Evolutionary conservation across 2,329 filamentous ascomycete species (phyloP).

Genomic region (Hymenoscyphus salicellus): DNA sequence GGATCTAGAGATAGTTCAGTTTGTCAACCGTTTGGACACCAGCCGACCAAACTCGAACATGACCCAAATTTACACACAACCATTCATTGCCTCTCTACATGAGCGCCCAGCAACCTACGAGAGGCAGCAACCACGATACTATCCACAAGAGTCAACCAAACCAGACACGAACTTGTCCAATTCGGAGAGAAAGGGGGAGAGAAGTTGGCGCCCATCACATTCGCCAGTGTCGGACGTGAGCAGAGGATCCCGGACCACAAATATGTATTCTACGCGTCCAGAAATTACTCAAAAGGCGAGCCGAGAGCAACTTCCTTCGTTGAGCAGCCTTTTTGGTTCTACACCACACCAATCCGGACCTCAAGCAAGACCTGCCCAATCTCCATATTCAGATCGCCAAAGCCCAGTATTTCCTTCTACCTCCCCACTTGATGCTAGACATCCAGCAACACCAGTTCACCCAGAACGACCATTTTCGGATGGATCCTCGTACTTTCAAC

Average conservation of each 20-base stretch:
- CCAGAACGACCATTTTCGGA: conserved; percentile 27
- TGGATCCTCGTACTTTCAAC: conserved; percentile 28
- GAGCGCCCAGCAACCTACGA: conserved; percentile 22
- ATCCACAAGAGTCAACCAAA: conserved; percentile 17
- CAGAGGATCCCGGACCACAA: conserved; percentile 18
- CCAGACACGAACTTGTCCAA: conserved; percentile 12
- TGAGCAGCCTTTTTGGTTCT: conserved; percentile 36
- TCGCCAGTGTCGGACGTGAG: conserved; percentile 28
- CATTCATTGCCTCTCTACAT: conserved; percentile 26
- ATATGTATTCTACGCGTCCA: conserved; percentile 28
- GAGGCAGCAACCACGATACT: conserved; percentile 20
- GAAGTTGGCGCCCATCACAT: conserved; percentile 22
- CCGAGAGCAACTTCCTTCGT: conserved; percentile 35
- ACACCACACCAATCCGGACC: conserved; percentile 23
- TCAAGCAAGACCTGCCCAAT: conserved; percentile 24
- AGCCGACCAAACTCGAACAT: conserved; percentile 22
- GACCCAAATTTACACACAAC: conserved; percentile 33
- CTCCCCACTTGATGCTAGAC: conserved; percentile 30
- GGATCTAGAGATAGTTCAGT: neutral
- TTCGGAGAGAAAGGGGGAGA: conserved; percentile 19
- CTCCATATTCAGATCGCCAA: conserved; percentile 33
- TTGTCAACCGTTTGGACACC: neutral
- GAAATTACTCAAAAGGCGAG: conserved; percentile 22
- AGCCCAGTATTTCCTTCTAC: conserved; percentile 32
- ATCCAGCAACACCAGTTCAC: conserved; percentile 29